Evolutionary conservation across 2,329 filamentous ascomycete genomes (phyloP).

Genomic region (Zasmidium angulare): DNA sequence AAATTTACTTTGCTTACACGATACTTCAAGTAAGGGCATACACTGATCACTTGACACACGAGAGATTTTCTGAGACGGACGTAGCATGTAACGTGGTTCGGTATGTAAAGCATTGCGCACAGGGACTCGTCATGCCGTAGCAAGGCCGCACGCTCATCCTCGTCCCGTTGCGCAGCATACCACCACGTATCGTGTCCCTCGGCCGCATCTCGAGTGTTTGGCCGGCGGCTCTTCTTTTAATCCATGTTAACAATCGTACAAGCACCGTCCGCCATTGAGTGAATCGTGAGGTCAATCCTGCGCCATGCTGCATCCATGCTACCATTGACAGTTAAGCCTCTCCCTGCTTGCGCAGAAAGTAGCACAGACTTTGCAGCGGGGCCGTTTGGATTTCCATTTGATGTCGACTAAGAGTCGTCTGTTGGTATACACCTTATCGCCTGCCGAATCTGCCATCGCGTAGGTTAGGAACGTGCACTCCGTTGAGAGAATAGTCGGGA

Average conservation of each 20-base stretch:
- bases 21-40: not conserved
- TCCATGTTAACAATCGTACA: conserved; percentile 19
- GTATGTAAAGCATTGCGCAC: conserved; percentile 4
- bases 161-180: not conserved
- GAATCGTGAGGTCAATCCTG: conserved; percentile 1
- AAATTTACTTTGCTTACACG: too few relatives aligned
- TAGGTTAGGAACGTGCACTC: conserved; percentile 6
- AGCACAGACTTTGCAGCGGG: conserved; percentile 12
- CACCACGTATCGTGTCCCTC: not conserved
- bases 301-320: conserved; percentile 13
- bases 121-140: conserved; percentile 1
- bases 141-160: conserved; percentile 3
- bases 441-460: conserved; percentile 86
- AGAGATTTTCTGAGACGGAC: not conserved
- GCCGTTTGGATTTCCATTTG: conserved; percentile 8
- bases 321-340: conserved; percentile 7
- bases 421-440: conserved; percentile 59
- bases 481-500: conserved; percentile 44
- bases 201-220: not conserved
- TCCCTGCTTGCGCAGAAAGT: conserved; percentile 8
- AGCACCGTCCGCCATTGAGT: conserved; percentile 4
- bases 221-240: conserved; percentile 9
- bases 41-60: not conserved
- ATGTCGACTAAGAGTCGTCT: not conserved
- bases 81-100: not conserved